Conservation (phyloP, 495 filamentous ascomycete genomes). For the Penicillium canariense region DNA sequence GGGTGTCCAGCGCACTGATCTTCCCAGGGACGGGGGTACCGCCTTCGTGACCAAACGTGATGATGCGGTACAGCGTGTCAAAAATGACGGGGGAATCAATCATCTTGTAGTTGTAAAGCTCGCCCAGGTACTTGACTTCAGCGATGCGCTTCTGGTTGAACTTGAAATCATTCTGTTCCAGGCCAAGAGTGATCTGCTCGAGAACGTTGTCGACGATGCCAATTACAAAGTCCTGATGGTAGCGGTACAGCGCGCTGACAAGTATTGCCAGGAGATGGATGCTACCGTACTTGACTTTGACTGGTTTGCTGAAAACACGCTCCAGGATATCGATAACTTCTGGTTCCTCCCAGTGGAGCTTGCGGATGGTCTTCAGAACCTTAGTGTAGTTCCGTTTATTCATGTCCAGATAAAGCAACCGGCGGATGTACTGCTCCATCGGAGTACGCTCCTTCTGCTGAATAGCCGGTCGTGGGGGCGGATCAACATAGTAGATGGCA, state of each 20-base stretch:
- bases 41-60: conserved; percentile 84
- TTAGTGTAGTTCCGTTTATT: conserved; percentile 92
- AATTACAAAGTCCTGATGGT: conserved; percentile 88
- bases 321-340: conserved; percentile 82
- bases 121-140: conserved; percentile 93
- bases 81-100: conserved; percentile 95
- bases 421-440: conserved; percentile 86
- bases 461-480: conserved; percentile 88
- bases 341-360: conserved; percentile 93
- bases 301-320: conserved; percentile 92
- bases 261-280: conserved; percentile 93
- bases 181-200: conserved; percentile 81
- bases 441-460: conserved; percentile 94
- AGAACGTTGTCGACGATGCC: conserved; percentile 85
- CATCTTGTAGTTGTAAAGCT: conserved; percentile 98
- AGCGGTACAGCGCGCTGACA: conserved; percentile 81
- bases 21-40: conserved; percentile 79
- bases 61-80: conserved; percentile 89
- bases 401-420: conserved; percentile 88
- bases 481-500: conserved; percentile 96
- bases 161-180: conserved; percentile 96
- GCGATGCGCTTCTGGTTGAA: conserved; percentile 95
- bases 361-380: conserved; percentile 87
- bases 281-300: conserved; percentile 96
- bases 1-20: conserved; percentile 72